Conservation (phyloP, 1,284 basidiomycete genomes). For the Melampsora americana region DNA sequence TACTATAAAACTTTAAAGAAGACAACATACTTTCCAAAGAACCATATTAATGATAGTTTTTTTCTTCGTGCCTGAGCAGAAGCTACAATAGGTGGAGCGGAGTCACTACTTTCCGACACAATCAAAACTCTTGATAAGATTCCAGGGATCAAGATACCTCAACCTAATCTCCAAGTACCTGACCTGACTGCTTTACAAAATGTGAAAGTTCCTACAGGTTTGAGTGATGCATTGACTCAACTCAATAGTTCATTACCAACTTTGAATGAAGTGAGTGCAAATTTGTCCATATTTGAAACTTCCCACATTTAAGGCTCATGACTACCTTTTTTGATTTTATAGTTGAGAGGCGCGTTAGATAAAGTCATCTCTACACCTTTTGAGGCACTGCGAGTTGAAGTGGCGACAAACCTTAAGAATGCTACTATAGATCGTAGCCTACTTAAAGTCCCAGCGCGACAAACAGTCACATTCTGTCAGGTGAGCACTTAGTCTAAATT, state of each 20-base stretch:
- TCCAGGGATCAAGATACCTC: conserved; percentile 23
- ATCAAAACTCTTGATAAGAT: conserved; percentile 33
- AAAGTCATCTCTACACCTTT: conserved; percentile 36
- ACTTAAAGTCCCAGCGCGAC: conserved; percentile 13
- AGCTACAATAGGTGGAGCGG: conserved; percentile 44
- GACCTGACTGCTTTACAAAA: conserved; percentile 49
- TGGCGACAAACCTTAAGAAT: conserved; percentile 18
- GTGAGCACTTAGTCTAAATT: background rate
- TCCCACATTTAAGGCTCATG: background rate
- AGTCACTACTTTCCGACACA: conserved; percentile 29
- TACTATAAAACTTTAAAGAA: background rate
- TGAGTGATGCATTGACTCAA: conserved; percentile 48
- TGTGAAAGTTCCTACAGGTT: conserved; percentile 49
- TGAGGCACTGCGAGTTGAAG: conserved; percentile 39
- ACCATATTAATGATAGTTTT: background rate
- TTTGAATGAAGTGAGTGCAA: conserved; percentile 47
- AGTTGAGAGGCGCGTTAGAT: conserved; percentile 38
- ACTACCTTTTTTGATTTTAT: background rate
- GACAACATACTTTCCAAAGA: background rate
- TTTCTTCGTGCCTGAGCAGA: conserved; percentile 47
- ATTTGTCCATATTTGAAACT: background rate
- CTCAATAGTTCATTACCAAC: conserved; percentile 51
- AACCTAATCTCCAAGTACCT: conserved; percentile 21
- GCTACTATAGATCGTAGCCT: conserved; percentile 32
- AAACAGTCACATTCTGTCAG: conserved; percentile 35